Evolutionary conservation across 164 flowering plant genomes (phyloP), one percentile per base, ranked within the genome.

Genomic region (Macadamia integrifolia): DNA sequence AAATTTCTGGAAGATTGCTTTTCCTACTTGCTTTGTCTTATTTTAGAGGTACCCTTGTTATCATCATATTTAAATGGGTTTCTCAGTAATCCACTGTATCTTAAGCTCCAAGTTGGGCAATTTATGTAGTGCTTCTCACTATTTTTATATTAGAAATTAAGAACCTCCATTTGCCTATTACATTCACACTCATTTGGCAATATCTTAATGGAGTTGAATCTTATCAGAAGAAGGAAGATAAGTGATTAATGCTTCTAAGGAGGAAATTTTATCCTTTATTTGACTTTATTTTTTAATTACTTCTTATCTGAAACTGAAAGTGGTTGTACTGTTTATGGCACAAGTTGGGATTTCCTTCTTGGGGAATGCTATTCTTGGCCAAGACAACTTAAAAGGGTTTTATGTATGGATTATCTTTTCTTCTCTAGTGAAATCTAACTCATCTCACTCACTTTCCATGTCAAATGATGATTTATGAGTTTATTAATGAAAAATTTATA

Each of bases 141-240:
- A 28, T 17, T 50, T 60, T n/a, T n/a, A 60, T 13, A 23, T 23
- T 23, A 23, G 23, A 23, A 12, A 23, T 35, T 18, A 61, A n/a
- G 62, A 23, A 63, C 56, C 18, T 49, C 66, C 63, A 50, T 61
- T 68, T 66, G 28, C 58, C 43, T 18, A 23, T 52, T 23, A 53
- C 29, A 65, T 56, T 56, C 62, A 56, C 48, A 67, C 62, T 52
- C 64, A 62, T 61, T 66, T 73, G 61, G 53, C 65, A 59, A n/a
- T 65, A 73, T 69, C 72, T 60, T 73, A 61, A 50, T 43, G 48
- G 8, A 68, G 40, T 35, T 2, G 40, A 76, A 76, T 74, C 76
- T 76, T 71, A 46, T 48, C 56, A 57, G 12, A 13, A 61, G 48
- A n/a, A 14, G n/a, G 64, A 10, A 11, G 30, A 62, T 50, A 66